Evolutionary conservation across 805 yeast species (phyloP).

Genomic region (Saccharomycodes ludwigii): DNA sequence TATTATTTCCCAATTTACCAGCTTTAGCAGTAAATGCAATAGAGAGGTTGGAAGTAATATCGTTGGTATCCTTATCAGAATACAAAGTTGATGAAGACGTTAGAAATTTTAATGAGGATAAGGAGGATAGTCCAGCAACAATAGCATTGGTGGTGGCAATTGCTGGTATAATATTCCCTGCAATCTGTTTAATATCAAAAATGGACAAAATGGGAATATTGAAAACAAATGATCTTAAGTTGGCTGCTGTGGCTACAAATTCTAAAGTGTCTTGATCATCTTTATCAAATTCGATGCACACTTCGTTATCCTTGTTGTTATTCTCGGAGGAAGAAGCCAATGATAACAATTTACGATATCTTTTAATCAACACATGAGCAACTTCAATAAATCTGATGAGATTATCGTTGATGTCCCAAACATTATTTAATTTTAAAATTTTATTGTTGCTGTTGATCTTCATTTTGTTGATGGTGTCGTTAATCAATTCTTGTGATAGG

Average conservation of each 20-base stretch:
- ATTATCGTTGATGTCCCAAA: conserved; percentile 56
- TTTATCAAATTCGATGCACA: conserved; percentile 63
- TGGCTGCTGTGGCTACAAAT: conserved; percentile 80
- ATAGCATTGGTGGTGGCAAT: conserved; percentile 97
- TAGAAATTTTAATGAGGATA: conserved; percentile 53
- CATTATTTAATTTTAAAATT: conserved; percentile 24
- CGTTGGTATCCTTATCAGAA: conserved; percentile 21
- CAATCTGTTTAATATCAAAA: conserved; percentile 86
- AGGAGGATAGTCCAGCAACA: conserved; percentile 76
- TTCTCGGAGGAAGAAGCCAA: conserved; percentile 13
- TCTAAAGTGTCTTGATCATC: conserved; percentile 87
- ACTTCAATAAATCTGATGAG: conserved; percentile 44
- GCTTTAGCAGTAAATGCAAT: conserved; percentile 43
- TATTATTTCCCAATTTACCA: conserved; percentile 27
- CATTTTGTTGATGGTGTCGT: conserved; percentile 10
- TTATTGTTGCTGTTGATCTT: conserved; percentile 11
- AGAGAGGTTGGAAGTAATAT: conserved; percentile 24
- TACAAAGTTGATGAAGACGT: conserved; percentile 7
- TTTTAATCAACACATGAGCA: conserved; percentile 34
- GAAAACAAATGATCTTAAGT: conserved; percentile 61
- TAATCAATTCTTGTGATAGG: conserved; percentile 24
- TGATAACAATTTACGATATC: conserved; percentile 20
- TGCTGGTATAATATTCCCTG: conserved; percentile 97
- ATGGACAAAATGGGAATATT: conserved; percentile 59
- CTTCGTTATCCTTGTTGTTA: conserved; percentile 24